Conservation (phyloP, 2,329 filamentous ascomycete genomes). For the Bipolaris oryzae region DNA sequence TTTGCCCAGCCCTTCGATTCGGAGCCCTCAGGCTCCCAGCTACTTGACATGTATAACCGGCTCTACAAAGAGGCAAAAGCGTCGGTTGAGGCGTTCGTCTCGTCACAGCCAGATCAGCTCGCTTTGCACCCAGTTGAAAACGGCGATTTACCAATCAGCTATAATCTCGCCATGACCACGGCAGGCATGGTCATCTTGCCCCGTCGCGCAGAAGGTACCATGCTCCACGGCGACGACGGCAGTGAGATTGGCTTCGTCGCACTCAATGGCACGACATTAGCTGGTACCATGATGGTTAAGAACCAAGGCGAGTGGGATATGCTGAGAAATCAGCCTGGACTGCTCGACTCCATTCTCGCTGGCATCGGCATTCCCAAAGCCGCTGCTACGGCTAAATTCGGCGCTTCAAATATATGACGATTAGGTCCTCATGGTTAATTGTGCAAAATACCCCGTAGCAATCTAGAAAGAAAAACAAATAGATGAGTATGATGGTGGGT, state of each 20-base stretch:
- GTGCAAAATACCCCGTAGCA: neutral
- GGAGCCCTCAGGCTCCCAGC: constrained; percentile 47
- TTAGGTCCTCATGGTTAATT: neutral
- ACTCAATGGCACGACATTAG: constrained; percentile 63
- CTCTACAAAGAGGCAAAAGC: constrained; percentile 44
- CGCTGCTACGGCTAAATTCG: neutral
- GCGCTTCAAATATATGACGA: constrained; percentile 5
- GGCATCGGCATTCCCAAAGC: constrained; percentile 42
- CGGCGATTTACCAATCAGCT: constrained; percentile 58
- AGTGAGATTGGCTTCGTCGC: constrained; percentile 53
- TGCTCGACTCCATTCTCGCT: constrained; percentile 54
- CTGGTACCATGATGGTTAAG: constrained; percentile 65
- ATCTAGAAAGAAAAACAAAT: neutral
- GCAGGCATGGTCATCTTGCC: constrained; percentile 61
- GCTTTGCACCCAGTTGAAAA: constrained; percentile 33
- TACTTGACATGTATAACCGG: constrained; percentile 43
- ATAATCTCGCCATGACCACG: constrained; percentile 64
- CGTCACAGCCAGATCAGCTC: constrained; percentile 42
- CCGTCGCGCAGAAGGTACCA: constrained; percentile 53
- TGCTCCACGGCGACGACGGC: constrained; percentile 48
- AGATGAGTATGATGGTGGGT: neutral
- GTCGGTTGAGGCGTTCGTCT: constrained; percentile 50
- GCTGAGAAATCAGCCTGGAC: constrained; percentile 49
- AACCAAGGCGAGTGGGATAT: constrained; percentile 59
- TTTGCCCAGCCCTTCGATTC: constrained; percentile 53